Base-by-base conservation (phyloP, 176 grass and related monocot species). In the Eleusine coracana region DNA sequence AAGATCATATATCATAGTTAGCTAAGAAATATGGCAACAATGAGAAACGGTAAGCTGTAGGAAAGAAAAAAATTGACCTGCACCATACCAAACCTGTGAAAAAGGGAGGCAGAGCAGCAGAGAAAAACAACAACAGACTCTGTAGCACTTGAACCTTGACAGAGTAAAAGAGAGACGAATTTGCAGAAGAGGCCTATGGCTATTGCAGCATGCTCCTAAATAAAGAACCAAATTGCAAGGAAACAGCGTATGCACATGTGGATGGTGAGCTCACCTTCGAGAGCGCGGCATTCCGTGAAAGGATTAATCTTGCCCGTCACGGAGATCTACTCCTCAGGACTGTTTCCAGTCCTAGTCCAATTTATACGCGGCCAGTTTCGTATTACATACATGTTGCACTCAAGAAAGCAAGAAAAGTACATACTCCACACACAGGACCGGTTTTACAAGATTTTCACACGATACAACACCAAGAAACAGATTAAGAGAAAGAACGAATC, bases 191-290 rank as follows among this genome's bases (percentile, higher is more conserved):
- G 50, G 28, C 38, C 64, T 87, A 81, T 1, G 38, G 80, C 38
- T 75, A 46, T 63, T 63, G 25, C 3, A 13, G 23, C 48, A 45
- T 39, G 27, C 36, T 44, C 66, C 36, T 44, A 75, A 21, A 62
- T 45, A 77, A 38, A 41, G 14, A 78, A 85, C 56, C 74, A 31
- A 82, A 82, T 70, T 39, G 78, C 73, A 79, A 68, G 38, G 60
- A 10, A 73, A 76, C 4, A 46, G 78, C 29, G 40, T 79, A 74
- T 74, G 25, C 84, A 79, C 31, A 86, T 79, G 69, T 87, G 69
- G 84, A 83, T 80, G 77, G 82, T 61, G 84, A 87, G 71, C 91
- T 87, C 81, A 92, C 91, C 91, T 89, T 79, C n/a, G 45, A 79
- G 48, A 39, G 42, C 74, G 75, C 45, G 44, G 88, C 70, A 38